Base-by-base conservation (phyloP, 208 protist genomes). In the Naegleria lovaniensis region DNA sequence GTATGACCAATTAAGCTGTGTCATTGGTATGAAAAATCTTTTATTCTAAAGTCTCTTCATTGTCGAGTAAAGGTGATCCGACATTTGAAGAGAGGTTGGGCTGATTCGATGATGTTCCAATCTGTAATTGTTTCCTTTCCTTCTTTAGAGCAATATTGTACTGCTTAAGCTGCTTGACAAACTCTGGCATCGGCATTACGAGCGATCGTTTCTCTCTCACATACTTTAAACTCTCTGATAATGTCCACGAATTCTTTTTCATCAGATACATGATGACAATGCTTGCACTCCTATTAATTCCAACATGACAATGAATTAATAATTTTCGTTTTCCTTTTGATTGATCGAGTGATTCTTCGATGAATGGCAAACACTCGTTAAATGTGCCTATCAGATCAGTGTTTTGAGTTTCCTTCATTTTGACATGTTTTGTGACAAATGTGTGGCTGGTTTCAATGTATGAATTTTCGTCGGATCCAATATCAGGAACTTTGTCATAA, bases 71-170 rank as follows among this genome's bases (percentile, higher is more conserved):
- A 48, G 43, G 43, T 7, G 43, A 48, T 48, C 1, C 43, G 5
- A 48, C 43, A 1, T 1, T 48, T 48, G 43, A 48, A 48, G 43
- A 9, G 43, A 48, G 43, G 7, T 1, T 48, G 43, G 43, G 7
- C 43, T 48, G 43, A 48, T 48, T 48, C 7, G 43, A 48, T 7
- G 43, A 48, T 48, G 43, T 48, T 48, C 5, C 43, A 48, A 48
- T 1, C 43, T 48, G 43, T 7, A 48, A 48, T 39, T 96, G 93
- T 51, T 94, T 39, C 97, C 95, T 13, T 95, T 87, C 40, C 16
- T 19, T 19, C 15, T 15, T 38, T 13, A 89, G 22, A 19, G 39
- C 19, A 5, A 89, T 1, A 22, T 89, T 43, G 36, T 48, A 76
- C 29, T 76, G 25, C 6, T 67, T 90, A 6, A 90, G n/a, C 36